A percentile compares a stretch with the other conserved stretches of the same genome.
phyloP scores from a whole-genome alignment of 2,329 filamentous ascomycete species.

The Aureobasidium sp. region DNA sequence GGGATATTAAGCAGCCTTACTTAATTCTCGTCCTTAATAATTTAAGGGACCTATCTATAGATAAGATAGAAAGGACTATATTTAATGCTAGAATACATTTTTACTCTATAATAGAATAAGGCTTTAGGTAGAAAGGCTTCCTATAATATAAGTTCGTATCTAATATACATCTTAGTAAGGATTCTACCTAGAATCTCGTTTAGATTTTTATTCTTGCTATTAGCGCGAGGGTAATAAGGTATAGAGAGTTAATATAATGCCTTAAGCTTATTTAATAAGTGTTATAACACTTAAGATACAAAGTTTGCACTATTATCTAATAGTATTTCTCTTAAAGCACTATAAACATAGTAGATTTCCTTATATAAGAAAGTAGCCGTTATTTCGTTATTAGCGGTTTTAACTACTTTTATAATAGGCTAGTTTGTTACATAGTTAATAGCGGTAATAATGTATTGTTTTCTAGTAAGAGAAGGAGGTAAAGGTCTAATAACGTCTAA shows the following conservation, averaged over 20 bases:
- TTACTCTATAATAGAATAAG: neutral
- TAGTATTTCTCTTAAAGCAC: neutral
- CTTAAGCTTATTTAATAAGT: neutral
- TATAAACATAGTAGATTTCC: neutral
- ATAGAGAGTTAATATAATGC: neutral
- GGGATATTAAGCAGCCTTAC: neutral
- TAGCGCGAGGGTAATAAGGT: neutral
- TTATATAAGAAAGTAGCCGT: neutral
- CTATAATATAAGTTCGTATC: neutral
- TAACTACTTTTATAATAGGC: neutral
- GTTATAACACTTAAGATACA: neutral
- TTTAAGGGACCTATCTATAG: neutral
- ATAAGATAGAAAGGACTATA: neutral
- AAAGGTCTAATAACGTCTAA: neutral
- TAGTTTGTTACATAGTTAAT: neutral
- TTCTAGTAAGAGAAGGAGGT: neutral
- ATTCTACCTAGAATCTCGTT: neutral
- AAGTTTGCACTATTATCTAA: neutral
- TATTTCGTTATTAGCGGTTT: neutral
- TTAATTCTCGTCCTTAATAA: neutral
- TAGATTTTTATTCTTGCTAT: neutral
- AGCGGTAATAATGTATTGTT: neutral
- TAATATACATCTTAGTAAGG: neutral
- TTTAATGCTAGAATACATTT: neutral
- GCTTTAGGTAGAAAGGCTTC: neutral